Conservation (phyloP, 164 flowering plant species). For the Warburgia ugandensis region DNA sequence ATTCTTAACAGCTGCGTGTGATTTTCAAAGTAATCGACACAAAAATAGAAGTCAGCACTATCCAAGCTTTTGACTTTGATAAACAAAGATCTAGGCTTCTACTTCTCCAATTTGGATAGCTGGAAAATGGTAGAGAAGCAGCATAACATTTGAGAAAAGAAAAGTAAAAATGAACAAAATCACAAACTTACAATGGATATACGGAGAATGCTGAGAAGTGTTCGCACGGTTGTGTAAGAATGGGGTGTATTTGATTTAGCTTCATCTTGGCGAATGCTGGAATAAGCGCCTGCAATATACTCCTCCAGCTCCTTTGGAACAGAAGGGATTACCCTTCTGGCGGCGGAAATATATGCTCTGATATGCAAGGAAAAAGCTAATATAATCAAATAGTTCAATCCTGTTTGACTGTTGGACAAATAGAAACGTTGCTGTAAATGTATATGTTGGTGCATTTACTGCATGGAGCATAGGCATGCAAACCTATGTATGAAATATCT, state of each 20-base stretch:
- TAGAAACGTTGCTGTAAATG: background rate
- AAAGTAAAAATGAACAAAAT: background rate
- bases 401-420: background rate
- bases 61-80: too few relatives aligned
- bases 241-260: constrained; percentile 84
- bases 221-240: constrained; percentile 91
- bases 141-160: too few relatives aligned
- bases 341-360: constrained; percentile 93
- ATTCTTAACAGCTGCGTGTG: too few relatives aligned
- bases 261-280: constrained; percentile 93
- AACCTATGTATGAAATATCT: too few relatives aligned
- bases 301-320: constrained; percentile 90
- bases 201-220: constrained; percentile 94
- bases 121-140: too few relatives aligned
- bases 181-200: constrained; percentile 86
- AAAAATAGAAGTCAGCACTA: too few relatives aligned
- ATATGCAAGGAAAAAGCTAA: constrained; percentile 8
- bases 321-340: constrained; percentile 69
- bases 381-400: background rate
- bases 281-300: constrained; percentile 88
- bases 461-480: too few relatives aligned
- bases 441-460: background rate
- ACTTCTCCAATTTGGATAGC: too few relatives aligned
- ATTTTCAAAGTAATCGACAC: too few relatives aligned
- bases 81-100: too few relatives aligned